phyloP scores from a whole-genome alignment of 1,139 yeast species.

The Zygosaccharomyces sapae region DNA sequence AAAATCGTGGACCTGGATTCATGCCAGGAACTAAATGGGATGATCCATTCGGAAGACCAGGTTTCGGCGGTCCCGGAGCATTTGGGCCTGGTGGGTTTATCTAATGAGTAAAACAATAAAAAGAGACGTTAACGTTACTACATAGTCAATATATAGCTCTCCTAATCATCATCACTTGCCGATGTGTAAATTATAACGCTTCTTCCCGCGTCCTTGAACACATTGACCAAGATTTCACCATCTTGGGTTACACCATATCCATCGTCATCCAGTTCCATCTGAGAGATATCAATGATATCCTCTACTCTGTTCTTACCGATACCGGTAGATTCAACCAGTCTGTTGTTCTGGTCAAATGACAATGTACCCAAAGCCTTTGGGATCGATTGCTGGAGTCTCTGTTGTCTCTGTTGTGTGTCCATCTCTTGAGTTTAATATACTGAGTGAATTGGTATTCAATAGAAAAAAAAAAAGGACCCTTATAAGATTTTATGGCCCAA shows the following conservation, averaged over 20 bases:
- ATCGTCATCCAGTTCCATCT: conserved; percentile 24
- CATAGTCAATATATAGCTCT: conserved; percentile 6
- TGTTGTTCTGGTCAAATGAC: conserved; percentile 33
- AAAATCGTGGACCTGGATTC: conserved; percentile 31
- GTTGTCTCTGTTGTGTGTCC: background rate
- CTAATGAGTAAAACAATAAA: conserved; percentile 8
- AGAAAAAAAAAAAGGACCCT: background rate
- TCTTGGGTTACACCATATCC: conserved; percentile 29
- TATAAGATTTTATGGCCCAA: background rate
- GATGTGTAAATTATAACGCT: conserved; percentile 31
- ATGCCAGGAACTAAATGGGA: conserved; percentile 43
- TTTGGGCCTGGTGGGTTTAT: conserved; percentile 19
- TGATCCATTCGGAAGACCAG: conserved; percentile 34
- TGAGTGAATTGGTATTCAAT: background rate
- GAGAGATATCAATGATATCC: conserved; percentile 27
- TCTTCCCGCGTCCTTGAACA: conserved; percentile 28
- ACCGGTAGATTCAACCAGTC: conserved; percentile 33
- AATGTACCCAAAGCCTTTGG: conserved; percentile 33
- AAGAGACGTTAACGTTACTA: conserved; percentile 2
- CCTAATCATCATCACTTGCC: background rate
- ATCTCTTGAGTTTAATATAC: background rate
- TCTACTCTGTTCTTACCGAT: conserved; percentile 29
- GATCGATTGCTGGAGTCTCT: conserved; percentile 10
- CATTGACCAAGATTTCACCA: conserved; percentile 20
- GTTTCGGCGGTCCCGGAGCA: conserved; percentile 17